A percentile compares a stretch with the other conserved stretches of the same genome.
Conservation (phyloP, 495 filamentous ascomycete genomes). For the Cladorrhinum samala region DNA sequence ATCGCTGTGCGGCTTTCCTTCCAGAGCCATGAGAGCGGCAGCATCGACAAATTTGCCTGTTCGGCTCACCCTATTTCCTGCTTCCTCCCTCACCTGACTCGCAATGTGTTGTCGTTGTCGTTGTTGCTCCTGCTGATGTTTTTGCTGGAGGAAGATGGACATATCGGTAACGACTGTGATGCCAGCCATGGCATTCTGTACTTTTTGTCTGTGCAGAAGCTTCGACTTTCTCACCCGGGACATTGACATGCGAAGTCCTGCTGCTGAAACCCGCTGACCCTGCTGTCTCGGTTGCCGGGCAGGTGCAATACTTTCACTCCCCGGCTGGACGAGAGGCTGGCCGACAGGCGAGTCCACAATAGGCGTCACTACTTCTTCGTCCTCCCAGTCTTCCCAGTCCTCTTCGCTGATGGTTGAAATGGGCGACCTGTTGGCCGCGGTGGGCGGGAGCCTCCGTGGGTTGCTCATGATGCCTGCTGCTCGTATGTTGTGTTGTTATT, state of each 20-base stretch:
- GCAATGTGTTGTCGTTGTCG: conserved; percentile 19
- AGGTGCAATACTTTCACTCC: conserved; percentile 3
- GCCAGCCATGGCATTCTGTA: conserved; percentile 52
- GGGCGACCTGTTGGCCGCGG: background rate
- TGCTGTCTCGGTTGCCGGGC: conserved; percentile 12
- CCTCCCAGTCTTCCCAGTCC: conserved; percentile 45
- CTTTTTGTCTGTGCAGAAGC: conserved; percentile 45
- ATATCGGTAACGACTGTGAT: conserved; percentile 62
- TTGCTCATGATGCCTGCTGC: conserved; percentile 16
- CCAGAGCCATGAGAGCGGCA: conserved; percentile 44
- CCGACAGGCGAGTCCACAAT: conserved; percentile 12
- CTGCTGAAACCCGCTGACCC: conserved; percentile 12
- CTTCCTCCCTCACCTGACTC: conserved; percentile 13
- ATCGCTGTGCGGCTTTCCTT: conserved; percentile 35
- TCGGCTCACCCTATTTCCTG: conserved; percentile 18
- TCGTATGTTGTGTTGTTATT: background rate
- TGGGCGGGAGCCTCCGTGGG: conserved; percentile 4
- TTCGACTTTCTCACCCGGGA: conserved; percentile 36
- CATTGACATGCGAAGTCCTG: conserved; percentile 26
- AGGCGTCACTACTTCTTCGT: conserved; percentile 30
- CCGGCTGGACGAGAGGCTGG: conserved; percentile 15
- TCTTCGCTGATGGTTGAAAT: conserved; percentile 29
- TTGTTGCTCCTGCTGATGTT: conserved; percentile 19
- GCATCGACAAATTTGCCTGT: conserved; percentile 43
- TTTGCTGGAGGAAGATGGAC: conserved; percentile 32